Conservation (phyloP, 2,329 filamentous ascomycete genomes). For the Paraconiothyrium sp. region DNA sequence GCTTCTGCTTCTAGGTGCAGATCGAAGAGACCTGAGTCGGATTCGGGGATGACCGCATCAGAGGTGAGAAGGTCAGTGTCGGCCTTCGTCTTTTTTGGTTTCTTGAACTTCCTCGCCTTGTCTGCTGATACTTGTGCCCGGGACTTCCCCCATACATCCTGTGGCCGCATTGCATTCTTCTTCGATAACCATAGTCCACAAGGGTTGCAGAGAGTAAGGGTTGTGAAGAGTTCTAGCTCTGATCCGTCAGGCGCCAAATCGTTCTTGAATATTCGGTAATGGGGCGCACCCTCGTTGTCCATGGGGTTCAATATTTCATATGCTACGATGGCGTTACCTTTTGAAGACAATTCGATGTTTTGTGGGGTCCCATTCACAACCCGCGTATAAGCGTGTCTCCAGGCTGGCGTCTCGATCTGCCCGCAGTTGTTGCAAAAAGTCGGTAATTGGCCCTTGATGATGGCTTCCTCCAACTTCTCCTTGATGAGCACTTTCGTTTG, state of each 20-base stretch:
- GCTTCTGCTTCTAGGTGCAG: constrained; percentile 20
- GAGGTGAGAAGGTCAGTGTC: constrained; percentile 57
- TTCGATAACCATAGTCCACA: constrained; percentile 96
- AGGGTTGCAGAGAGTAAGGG: constrained; percentile 88
- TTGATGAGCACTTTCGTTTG: constrained; percentile 67
- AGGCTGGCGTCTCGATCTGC: constrained; percentile 93
- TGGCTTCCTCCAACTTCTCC: constrained; percentile 64
- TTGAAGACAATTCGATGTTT: constrained; percentile 74
- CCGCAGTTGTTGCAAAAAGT: constrained; percentile 93
- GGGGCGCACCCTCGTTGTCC: constrained; percentile 67
- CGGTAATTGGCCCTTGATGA: constrained; percentile 84
- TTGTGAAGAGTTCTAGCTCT: constrained; percentile 66
- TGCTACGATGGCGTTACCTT: constrained; percentile 73
- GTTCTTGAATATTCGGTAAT: constrained; percentile 83
- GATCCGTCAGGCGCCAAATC: constrained; percentile 72
- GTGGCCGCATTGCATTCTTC: constrained; percentile 82
- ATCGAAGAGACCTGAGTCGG: constrained; percentile 33
- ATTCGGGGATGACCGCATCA: constrained; percentile 44
- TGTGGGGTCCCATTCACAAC: constrained; percentile 74
- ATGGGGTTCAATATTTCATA: constrained; percentile 52
- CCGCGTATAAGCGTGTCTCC: constrained; percentile 92
- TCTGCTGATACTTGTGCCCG: constrained; percentile 57
- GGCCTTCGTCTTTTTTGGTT: constrained; percentile 54
- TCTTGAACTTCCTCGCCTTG: constrained; percentile 42
- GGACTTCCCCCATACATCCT: constrained; percentile 74